Evolutionary conservation across 2,329 filamentous ascomycete genomes (phyloP).

Genomic region (Colletotrichum sp.): DNA sequence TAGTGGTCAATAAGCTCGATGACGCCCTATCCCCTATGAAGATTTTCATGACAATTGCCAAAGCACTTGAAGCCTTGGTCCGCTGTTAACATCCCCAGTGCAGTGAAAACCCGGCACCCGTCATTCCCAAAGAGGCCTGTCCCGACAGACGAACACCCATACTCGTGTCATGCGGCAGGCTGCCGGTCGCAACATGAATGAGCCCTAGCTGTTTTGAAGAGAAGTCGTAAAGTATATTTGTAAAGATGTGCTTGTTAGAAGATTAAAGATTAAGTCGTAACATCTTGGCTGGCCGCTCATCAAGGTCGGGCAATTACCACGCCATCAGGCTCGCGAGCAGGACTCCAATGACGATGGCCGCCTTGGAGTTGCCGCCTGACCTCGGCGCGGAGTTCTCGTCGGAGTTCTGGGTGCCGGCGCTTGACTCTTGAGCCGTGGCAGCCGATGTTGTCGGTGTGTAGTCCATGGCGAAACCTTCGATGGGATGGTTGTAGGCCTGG

Average conservation of each 20-base stretch:
- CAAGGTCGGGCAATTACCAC: neutral
- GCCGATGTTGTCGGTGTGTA: conserved; percentile 3
- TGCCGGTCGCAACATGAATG: neutral
- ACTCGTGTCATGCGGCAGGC: neutral
- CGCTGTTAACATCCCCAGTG: neutral
- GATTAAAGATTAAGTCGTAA: neutral
- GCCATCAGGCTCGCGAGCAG: conserved; percentile 7
- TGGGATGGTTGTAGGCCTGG: conserved; percentile 16
- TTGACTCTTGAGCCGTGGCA: neutral
- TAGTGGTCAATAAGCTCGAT: neutral
- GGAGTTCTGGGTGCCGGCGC: neutral
- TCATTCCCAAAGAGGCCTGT: neutral
- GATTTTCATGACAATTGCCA: neutral
- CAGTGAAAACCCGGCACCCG: neutral
- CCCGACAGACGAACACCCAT: neutral
- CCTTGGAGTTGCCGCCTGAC: conserved; percentile 9
- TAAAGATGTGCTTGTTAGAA: neutral
- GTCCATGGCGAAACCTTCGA: conserved; percentile 12
- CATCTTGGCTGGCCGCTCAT: neutral
- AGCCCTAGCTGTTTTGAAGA: neutral
- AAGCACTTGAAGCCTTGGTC: neutral
- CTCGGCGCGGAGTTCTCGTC: conserved; percentile 1
- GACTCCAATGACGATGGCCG: neutral
- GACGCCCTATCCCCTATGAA: neutral
- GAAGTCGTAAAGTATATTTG: neutral